Base-by-base conservation (phyloP, 805 yeast genomes). In the Kodamaea kaohsiungensis region DNA sequence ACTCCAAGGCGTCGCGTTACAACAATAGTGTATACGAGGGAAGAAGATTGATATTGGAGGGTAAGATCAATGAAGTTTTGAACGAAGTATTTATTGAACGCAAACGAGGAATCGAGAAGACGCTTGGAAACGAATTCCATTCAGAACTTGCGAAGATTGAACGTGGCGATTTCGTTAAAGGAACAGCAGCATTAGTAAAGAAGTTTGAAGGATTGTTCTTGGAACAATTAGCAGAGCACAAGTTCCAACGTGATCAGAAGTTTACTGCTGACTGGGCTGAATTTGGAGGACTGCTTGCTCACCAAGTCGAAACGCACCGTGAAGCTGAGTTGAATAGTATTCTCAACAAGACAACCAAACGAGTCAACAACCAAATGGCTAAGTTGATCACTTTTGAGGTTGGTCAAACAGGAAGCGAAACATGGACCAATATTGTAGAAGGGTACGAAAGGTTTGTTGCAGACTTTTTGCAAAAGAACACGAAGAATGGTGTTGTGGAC, bases 1-100 rank as follows among this genome's bases (percentile, higher is more conserved):
- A 91, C 64, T 62, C 73, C 3, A 77, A 79, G 54, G 99, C 98
- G 1, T 80, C 95, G 1, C 83, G 91, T 53, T 95, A 95, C 66
- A 79, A 83, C 50, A 68, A 75, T 39, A 55, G 79, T 1, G 96
- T 92, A 1, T 95, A 88, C 67, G 64, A 75, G 43, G 87, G 85
- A 51, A 87, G 87, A 65, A 79, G 87, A 53, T 61, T 57, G 0
- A 76, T 72, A 12, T 75, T 95, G 51, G 55, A 63, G 2, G 68
- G 68, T 8, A 80, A 79, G 53, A 71, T 91, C 45, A 81, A 83
- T 59, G 56, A 38, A 8, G 62, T 63, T 46, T 64, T 68, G 51
- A 53, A 66, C 38, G 76, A 75, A 18, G 65, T 86, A 6, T 78
- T 81, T 57, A 71, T 65, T 13, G 63, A 66, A 39, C 62, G 65